Percentiles rank a stretch among this genome's conserved stretches.
Conservation (phyloP, 352 stramenopile genomes). For the Globisporangium sylvaticum region DNA sequence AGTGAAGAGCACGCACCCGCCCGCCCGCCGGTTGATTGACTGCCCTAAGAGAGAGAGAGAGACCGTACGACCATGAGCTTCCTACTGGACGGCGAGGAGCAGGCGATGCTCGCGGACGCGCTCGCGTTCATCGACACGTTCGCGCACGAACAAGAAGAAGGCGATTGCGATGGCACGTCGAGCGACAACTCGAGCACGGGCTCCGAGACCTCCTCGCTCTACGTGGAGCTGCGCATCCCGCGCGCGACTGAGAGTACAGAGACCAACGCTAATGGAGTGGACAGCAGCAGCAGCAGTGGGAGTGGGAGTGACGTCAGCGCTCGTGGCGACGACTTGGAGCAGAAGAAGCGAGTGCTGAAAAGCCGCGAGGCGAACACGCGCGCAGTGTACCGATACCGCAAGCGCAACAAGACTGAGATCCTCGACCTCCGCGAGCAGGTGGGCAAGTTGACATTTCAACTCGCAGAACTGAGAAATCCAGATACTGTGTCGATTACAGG, state of each 20-base stretch:
- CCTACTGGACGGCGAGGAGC: conserved; percentile 8
- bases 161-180: background rate
- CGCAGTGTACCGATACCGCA: conserved; percentile 10
- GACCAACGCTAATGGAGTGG: no score
- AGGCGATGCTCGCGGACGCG: conserved; percentile 8
- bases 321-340: no score
- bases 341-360: background rate
- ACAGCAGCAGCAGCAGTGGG: background rate
- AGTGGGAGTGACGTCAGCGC: background rate
- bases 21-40: no score
- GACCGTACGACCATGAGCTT: background rate
- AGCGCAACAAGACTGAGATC: conserved; percentile 11
- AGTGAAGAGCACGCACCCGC: no score
- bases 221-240: conserved; percentile 5
- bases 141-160: background rate
- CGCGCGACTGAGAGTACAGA: background rate
- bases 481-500: background rate
- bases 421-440: conserved; percentile 5
- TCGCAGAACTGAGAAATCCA: conserved; percentile 2
- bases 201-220: background rate
- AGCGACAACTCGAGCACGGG: background rate
- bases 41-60: background rate
- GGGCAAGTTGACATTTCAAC: background rate
- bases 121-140: conserved; percentile 15
- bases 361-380: conserved; percentile 11